A percentile compares a stretch with the other conserved stretches of the same genome.
Evolutionary conservation across 164 flowering plant species (phyloP).

Genomic region (Aristolochia californica): DNA sequence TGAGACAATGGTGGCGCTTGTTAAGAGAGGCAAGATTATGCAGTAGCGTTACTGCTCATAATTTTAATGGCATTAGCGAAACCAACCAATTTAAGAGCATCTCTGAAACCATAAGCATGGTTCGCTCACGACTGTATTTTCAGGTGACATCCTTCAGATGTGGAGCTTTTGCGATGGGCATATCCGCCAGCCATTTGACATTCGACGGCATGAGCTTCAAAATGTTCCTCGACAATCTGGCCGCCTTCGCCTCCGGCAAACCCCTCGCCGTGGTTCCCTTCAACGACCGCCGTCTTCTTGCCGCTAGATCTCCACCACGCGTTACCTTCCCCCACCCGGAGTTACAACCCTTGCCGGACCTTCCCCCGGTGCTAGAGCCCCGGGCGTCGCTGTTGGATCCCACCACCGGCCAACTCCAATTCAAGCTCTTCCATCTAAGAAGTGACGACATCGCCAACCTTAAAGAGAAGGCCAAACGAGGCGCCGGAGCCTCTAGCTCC

Average conservation of each 20-base stretch:
- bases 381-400: conserved; percentile 19
- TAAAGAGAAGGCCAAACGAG: conserved; percentile 31
- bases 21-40: too few species aligned
- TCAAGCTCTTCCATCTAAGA: conserved; percentile 35
- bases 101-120: too few species aligned
- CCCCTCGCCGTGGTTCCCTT: conserved; percentile 32
- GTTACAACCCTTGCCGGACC: conserved; percentile 23
- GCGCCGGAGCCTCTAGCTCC: not conserved
- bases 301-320: conserved; percentile 59
- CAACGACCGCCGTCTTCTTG: conserved; percentile 45
- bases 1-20: too few species aligned
- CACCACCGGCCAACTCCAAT: conserved; percentile 25
- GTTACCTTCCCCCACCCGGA: conserved; percentile 60
- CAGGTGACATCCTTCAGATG: conserved; percentile 69
- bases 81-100: too few species aligned
- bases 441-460: conserved; percentile 26
- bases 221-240: conserved; percentile 48
- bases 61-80: too few species aligned
- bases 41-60: too few species aligned
- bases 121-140: too few species aligned
- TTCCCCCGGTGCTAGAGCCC: not conserved
- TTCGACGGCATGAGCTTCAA: conserved; percentile 55
- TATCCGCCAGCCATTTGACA: conserved; percentile 36
- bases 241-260: conserved; percentile 34
- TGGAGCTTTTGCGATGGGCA: conserved; percentile 65